Evolutionary conservation across 257 asterid species (phyloP).

Genomic region (Lithospermum erythrorhizon): DNA sequence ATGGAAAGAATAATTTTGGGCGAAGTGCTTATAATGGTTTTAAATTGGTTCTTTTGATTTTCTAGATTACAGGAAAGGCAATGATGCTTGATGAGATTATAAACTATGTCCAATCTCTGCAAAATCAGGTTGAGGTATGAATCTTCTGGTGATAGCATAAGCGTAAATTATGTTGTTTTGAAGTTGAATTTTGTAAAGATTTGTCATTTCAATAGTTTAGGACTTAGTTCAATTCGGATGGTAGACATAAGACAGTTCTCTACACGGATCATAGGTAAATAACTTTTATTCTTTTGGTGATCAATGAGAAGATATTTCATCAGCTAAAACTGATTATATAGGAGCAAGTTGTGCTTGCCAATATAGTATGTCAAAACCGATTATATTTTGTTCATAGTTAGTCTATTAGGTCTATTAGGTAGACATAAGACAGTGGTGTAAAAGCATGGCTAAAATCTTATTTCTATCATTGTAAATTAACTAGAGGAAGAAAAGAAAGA

Average conservation of each 20-base stretch:
- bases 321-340: background rate
- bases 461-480: background rate
- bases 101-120: background rate
- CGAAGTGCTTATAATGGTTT: background rate
- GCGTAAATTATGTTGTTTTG: background rate
- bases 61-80: slow-evolving; percentile 29
- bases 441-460: background rate
- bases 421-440: no score
- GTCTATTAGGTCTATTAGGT: background rate
- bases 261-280: background rate
- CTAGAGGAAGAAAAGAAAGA: background rate
- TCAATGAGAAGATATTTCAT: background rate
- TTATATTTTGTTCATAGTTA: background rate
- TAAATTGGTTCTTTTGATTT: slow-evolving; percentile 4
- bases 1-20: background rate
- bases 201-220: background rate
- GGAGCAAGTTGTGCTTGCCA: background rate
- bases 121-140: background rate
- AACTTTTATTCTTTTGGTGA: background rate
- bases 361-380: background rate
- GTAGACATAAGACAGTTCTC: background rate
- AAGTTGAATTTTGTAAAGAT: background rate
- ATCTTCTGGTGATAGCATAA: background rate
- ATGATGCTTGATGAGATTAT: background rate
- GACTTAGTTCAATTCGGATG: background rate